Evolutionary conservation across 139 green algal genomes (phyloP).

Genomic region (Picochlorum sp.): DNA sequence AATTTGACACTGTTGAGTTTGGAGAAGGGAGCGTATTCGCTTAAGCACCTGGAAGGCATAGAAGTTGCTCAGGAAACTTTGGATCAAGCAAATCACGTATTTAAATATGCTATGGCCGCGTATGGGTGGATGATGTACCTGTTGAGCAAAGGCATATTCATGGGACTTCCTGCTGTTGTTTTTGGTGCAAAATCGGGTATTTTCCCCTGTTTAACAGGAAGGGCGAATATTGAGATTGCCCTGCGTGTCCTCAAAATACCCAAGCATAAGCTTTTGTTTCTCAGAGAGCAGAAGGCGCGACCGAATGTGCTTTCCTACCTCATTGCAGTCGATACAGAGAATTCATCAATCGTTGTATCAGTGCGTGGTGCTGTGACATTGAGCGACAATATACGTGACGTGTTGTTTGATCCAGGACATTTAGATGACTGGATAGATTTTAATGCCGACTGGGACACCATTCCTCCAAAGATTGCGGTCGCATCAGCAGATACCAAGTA

Average conservation of each 20-base stretch:
- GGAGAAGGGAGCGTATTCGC: too few species aligned
- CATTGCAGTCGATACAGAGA: neutral
- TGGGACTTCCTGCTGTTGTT: neutral
- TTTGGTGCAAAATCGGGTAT: neutral
- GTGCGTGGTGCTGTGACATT: neutral
- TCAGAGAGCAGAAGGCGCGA: neutral
- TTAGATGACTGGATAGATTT: neutral
- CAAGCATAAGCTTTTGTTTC: neutral
- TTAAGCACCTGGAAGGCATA: neutral
- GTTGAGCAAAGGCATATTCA: neutral
- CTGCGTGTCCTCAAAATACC: neutral
- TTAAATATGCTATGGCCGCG: neutral
- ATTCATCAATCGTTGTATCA: neutral
- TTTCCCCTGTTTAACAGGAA: neutral
- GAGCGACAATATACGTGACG: neutral
- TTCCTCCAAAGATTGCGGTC: neutral
- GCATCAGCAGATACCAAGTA: neutral
- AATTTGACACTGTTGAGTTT: too few species aligned
- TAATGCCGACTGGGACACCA: neutral
- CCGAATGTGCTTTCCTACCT: neutral
- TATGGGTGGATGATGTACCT: slow-evolving; percentile 2
- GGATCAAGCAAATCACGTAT: neutral
- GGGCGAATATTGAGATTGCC: neutral
- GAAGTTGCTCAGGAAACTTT: neutral
- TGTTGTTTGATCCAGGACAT: neutral